Evolutionary conservation across 768 basidiomycete genomes (phyloP).

Genomic region (Phanerodontia chrysosporium): DNA sequence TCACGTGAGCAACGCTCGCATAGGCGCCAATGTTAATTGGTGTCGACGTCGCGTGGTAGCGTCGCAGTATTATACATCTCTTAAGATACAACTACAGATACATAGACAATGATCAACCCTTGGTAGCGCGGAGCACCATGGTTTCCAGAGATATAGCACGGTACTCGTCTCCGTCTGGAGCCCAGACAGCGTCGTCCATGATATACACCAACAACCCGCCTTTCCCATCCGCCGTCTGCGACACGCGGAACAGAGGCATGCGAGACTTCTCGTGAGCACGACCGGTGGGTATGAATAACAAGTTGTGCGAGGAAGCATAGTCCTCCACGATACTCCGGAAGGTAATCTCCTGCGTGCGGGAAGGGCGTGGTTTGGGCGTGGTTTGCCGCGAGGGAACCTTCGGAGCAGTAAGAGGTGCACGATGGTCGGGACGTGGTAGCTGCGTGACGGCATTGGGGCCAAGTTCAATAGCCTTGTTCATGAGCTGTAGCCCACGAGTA

Average conservation of each 20-base stretch:
- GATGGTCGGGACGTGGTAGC: slow-evolving; percentile 64
- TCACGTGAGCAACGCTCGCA: not conserved
- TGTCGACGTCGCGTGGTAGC: not conserved
- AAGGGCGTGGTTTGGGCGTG: slow-evolving; percentile 35
- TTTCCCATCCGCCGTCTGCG: slow-evolving; percentile 72
- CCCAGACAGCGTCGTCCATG: slow-evolving; percentile 92
- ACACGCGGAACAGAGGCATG: slow-evolving; percentile 86
- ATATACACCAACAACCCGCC: slow-evolving; percentile 89
- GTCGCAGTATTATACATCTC: not conserved
- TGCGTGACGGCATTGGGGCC: slow-evolving; percentile 70
- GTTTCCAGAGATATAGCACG: slow-evolving; percentile 82
- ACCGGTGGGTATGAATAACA: slow-evolving; percentile 87
- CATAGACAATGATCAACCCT: slow-evolving; percentile 4
- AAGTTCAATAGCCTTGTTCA: slow-evolving; percentile 90
- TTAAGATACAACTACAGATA: not conserved
- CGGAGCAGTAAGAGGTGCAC: slow-evolving; percentile 29
- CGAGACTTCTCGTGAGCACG: slow-evolving; percentile 79
- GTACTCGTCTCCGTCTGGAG: slow-evolving; percentile 61
- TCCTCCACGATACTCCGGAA: slow-evolving; percentile 95
- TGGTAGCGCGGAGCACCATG: slow-evolving; percentile 68
- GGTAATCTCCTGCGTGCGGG: slow-evolving; percentile 76
- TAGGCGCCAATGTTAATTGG: not conserved
- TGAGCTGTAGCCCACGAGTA: slow-evolving; percentile 82
- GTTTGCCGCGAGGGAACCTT: slow-evolving; percentile 30
- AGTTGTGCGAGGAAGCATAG: slow-evolving; percentile 75